Percentiles rank a stretch among this genome's conserved stretches.
Conservation (phyloP, 1,284 basidiomycete species). For the Anthracocystis setariae region DNA sequence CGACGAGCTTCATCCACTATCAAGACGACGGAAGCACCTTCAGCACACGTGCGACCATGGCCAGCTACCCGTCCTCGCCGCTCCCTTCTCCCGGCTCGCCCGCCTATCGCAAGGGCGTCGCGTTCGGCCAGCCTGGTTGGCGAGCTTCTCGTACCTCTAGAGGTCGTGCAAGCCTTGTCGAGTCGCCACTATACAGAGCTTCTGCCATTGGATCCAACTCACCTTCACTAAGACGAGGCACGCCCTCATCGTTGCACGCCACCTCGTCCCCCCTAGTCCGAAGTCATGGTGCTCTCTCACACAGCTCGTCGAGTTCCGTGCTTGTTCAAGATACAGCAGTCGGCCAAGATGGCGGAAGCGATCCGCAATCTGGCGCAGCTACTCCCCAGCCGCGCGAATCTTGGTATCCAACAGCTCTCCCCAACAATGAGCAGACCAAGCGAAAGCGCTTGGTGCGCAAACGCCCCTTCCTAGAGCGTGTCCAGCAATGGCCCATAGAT, state of each 20-base stretch:
- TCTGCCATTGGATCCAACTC: conserved; percentile 9
- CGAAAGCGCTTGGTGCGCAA: conserved; percentile 37
- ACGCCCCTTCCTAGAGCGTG: conserved; percentile 28
- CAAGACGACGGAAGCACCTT: neutral
- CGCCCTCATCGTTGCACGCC: conserved; percentile 19
- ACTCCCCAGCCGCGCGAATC: neutral
- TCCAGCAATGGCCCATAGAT: conserved; percentile 43
- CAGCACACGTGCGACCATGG: conserved; percentile 5
- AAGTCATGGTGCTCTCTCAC: conserved; percentile 1
- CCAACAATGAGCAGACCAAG: neutral
- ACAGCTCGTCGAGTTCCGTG: conserved; percentile 6
- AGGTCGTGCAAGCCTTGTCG: conserved; percentile 25
- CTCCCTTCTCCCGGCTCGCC: conserved; percentile 34
- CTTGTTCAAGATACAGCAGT: neutral
- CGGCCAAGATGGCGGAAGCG: neutral
- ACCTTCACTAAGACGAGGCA: conserved; percentile 14
- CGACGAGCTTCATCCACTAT: too few species aligned
- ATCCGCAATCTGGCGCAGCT: neutral
- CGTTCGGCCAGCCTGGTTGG: conserved; percentile 51
- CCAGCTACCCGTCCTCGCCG: conserved; percentile 29
- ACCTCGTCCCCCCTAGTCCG: conserved; percentile 20
- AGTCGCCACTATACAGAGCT: conserved; percentile 26
- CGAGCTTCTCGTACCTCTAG: conserved; percentile 40
- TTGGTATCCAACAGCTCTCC: neutral
- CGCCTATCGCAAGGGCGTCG: conserved; percentile 48